Evolutionary conservation across 2,329 filamentous ascomycete species (phyloP), one percentile per base, ranked within the genome.

Genomic region (Tolypocladium tropicale): DNA sequence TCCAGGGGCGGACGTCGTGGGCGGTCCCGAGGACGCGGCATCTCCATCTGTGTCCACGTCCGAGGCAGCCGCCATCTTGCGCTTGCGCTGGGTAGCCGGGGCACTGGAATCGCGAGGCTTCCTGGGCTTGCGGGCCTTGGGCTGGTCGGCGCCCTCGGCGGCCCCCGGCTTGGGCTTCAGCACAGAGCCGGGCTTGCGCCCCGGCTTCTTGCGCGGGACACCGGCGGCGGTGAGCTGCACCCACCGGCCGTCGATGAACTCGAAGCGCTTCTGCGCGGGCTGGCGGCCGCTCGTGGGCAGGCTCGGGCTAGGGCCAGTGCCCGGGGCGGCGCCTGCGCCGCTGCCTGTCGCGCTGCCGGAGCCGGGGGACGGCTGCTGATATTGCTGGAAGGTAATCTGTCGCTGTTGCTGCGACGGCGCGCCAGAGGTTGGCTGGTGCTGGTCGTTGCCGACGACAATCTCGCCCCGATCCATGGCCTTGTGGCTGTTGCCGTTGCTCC

Each of bases 51-150:
- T 67, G 37, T 75, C 73, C 54, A 64, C 65, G 56, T 76, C 72
- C 33, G 67, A 67, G 21, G 65, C 70, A 50, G 71, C 63, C 2
- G 74, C 72, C 6, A 73, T 70, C 68, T 83, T 84, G 60, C 81
- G 77, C 66, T 82, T 82, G 52, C 81, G 74, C 65, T 76, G 76
- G 16, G 76, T 68, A 1, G 81, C 74, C 4, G 78, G 77, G 14
- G 79, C 79, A 66, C 81, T 83, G 9, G 82, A 78, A 62, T 86
- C 83, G 60, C 75, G 78, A 28, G 81, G 76, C 63, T 85, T 85
- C 56, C 82, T 70, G 9, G 76, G 73, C 60, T 76, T 78, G 57
- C 80, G 78, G 54, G 71, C 72, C 66, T 82, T 82, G 62, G 74
- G 68, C 25, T 72, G 72, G 16, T 79, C 74, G 25, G 58, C 36